Base-by-base conservation (phyloP, 176 grass and related monocot species). In the Eremochloa ophiuroides region DNA sequence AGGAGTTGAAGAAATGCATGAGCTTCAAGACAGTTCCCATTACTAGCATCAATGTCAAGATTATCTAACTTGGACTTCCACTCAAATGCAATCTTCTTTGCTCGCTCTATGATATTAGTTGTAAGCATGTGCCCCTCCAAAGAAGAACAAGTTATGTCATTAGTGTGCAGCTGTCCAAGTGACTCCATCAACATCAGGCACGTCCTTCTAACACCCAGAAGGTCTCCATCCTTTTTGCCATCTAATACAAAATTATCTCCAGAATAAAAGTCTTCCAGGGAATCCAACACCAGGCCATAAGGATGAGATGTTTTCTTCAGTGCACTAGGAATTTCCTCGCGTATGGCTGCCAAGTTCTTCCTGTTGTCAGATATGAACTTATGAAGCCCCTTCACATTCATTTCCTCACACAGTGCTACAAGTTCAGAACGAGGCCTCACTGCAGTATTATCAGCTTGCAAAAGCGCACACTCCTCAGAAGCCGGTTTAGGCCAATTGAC, bases 131-230 rank as follows among this genome's bases (percentile, higher is more conserved):
- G 65, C 55, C 72, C 76, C 77, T 77, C 65, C n/a, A 73, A 83
- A 4, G 79, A 26, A 23, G 77, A 83, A 85, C 68, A 30, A 16
- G 50, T 41, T 43, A 60, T 33, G 25, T 22, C 30, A 77, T 82
- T 79, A 82, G 62, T 66, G 62, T 71, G 61, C 50, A 94, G 28
- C 56, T 89, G 88, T 47, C 83, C 89, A 64, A 97, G 91, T 15
- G 94, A 97, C 79, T 97, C 94, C 94, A 97, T 92, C 83, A 97
- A 73, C 94, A 97, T 97, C 7, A 97, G 83, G 80, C 94, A 97
- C 6, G 94, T 97, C 73, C 94, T 91, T 73, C 94, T 89, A 61
- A 90, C 58, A 73, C 94, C 94, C 82, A 97, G 72, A 58, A 97
- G 92, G 69, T 87, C 91, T n/a, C 91, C 94, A 80, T 97, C 94